Evolutionary conservation across 1,284 basidiomycete species (phyloP).

Genomic region (Athelia psychrophila): DNA sequence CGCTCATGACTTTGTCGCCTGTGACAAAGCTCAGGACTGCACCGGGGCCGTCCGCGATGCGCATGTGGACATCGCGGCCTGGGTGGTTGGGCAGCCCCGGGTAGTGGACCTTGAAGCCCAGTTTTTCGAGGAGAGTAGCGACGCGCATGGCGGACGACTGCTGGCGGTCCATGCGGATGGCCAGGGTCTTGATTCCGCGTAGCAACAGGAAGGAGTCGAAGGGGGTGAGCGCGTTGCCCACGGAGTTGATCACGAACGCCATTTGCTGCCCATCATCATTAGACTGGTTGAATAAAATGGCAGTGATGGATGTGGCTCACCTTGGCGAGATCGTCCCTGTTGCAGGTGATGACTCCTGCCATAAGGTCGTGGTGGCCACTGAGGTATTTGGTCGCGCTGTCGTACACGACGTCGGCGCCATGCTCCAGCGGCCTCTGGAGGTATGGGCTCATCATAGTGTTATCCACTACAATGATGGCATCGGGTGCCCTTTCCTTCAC

Average conservation of each 20-base stretch:
- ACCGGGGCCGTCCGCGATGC: conserved; percentile 87
- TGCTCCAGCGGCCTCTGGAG: conserved; percentile 94
- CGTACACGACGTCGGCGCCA: conserved; percentile 96
- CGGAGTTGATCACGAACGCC: conserved; percentile 92
- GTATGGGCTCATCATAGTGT: conserved; percentile 99
- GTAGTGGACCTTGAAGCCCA: conserved; percentile 95
- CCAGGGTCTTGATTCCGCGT: conserved; percentile 95
- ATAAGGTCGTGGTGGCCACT: conserved; percentile 99
- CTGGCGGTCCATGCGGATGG: conserved; percentile 95
- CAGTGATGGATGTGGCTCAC: conserved; percentile 32
- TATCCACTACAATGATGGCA: conserved; percentile 92
- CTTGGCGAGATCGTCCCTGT: conserved; percentile 88
- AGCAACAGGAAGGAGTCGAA: conserved; percentile 96
- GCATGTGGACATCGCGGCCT: conserved; percentile 83
- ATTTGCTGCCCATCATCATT: conserved; percentile 55
- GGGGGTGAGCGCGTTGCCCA: conserved; percentile 95
- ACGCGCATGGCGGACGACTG: conserved; percentile 84
- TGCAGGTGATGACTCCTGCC: conserved; percentile 94
- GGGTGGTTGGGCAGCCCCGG: conserved; percentile 88
- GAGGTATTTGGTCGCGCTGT: conserved; percentile 97
- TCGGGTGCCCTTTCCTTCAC: conserved; percentile 82
- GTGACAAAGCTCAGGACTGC: conserved; percentile 96
- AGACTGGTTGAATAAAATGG: neutral
- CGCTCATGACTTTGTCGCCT: conserved; percentile 86
- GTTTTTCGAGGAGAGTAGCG: conserved; percentile 81